These are phyloP conservation scores for Calocybe gangraenosa DNA, from an alignment of 768 basidiomycete species.

Conservation along the genomic window DNA sequence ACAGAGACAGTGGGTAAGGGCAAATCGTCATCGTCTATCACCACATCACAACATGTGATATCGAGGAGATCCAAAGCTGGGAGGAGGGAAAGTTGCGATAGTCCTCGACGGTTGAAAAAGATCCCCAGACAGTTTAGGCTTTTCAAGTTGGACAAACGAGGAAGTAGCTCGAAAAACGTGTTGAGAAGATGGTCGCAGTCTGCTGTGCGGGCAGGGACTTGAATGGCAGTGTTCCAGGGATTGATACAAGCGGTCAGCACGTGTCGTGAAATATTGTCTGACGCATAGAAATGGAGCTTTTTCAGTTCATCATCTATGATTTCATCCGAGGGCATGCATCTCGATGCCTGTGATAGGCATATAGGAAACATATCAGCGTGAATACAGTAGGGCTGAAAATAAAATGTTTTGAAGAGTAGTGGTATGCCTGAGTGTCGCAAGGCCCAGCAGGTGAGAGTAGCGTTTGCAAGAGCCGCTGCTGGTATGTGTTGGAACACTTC, in stretches of 20 bases:
- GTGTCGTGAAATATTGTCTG: not conserved
- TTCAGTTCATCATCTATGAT: not conserved
- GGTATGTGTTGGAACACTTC: conserved; percentile 2
- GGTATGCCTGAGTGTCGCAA: conserved; percentile 1
- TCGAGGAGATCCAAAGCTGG: not conserved
- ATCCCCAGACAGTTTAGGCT: not conserved
- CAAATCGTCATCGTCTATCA: no score
- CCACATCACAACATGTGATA: not conserved
- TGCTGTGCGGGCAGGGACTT: not conserved
- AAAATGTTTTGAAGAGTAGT: not conserved
- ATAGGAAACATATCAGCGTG: not conserved
- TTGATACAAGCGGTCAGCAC: not conserved
- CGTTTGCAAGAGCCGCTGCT: not conserved
- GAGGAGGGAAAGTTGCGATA: conserved; percentile 2
- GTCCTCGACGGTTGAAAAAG: not conserved
- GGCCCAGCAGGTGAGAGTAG: not conserved
- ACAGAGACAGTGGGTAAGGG: not conserved
- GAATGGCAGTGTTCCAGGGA: not conserved
- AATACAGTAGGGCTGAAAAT: not conserved
- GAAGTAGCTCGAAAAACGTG: conserved; percentile 3
- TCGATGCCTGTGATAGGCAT: not conserved
- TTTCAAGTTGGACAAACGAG: not conserved
- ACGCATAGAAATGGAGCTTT: conserved; percentile 4
- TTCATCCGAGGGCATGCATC: not conserved
- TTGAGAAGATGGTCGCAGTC: conserved; percentile 1